Base-by-base conservation (phyloP, 2,329 filamentous ascomycete species). In the Fusarium keratoplasticum region DNA sequence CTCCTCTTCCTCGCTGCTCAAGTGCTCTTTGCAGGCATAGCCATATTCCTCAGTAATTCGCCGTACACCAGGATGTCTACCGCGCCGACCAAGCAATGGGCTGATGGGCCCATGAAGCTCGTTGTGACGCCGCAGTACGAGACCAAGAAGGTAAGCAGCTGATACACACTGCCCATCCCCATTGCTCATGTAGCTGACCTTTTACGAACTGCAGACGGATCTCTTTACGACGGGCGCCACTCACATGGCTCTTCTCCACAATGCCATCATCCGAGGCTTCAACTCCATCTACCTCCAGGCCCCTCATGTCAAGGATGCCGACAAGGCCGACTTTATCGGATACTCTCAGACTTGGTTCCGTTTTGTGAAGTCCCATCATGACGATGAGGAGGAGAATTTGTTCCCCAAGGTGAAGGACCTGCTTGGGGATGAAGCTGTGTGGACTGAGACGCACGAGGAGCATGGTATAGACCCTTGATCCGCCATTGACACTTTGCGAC, bases 211-310 rank as follows among this genome's bases (percentile, higher is more conserved):
- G 33, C 14, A 89, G 86, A 87, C 86, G 40, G 89, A 91, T 76
- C 83, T 90, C 72, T 91, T 90, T 80, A 89, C 88, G 1, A 85
- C 84, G 0, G 88, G 88, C 25, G 89, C 90, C 0, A 89, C 89
- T 18, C 88, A 92, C 80, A 92, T 91, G 89, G 85, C 86, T 4
- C 80, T 91, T 61, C 82, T 90, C 59, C 89, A 92, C 84, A 92
- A 92, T 76, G 83, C 87, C 65, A 88, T 92, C 76, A 87, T 92
- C 71, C 88, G 90, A 47, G 89, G 89, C 63, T 90, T 89, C 83
- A 92, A 92, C 81, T 88, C 86, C 76, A 90, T 92, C 77, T 90
- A 89, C 78, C 85, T 87, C 44, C 90, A 92, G 79, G 89, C 89
- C 1, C 85, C 86, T 13, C 83, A 87, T 74, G 80, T 91, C 47